Base-by-base conservation (phyloP, 1,284 basidiomycete genomes). In the Fomitopsis schrenkii region DNA sequence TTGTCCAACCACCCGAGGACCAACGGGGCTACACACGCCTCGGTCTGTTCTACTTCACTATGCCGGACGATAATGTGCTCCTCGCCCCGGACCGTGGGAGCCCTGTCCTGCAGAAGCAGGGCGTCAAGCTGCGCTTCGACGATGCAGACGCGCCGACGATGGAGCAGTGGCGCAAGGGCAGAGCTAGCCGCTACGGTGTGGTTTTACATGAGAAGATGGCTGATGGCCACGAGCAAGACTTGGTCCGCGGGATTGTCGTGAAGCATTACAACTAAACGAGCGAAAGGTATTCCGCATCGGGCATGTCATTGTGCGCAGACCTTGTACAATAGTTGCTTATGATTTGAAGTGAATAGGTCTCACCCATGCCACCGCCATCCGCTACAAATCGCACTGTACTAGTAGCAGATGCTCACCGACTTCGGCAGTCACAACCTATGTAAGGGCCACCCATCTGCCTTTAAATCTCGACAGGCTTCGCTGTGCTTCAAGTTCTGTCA, bases 21-120 rank as follows among this genome's bases (percentile, higher is more conserved):
- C 83, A 85, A 65, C 76, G 71, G 7, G 73, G 76, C 30, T 72
- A 75, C 60, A 72, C 79, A 50, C 76, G 83, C n/a, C 74, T 84
- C 8, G 83, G 83, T 8, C 74, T 81, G 4, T 80, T 85, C 66
- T 84, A 84, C 71, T 85, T 85, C 68, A 73, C 62, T 8, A 59
- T 59, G 57, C 46, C 67, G 1, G 57, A 65, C 42, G 67, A 67
- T 55, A 63, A 65, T 69, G 70, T 78, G 17, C 73, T 71, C 55
- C 74, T 81, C 7, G 64, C 67, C 10, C 78, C 80, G 8, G 68
- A 74, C 54, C 64, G 65, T 15, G 72, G 77, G n/a, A 81, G 79
- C 59, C 76, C 77, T 1, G 74, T 78, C 4, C 63, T 81, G 28
- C 71, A 78, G 59, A 68, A 66, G 46, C 68, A 67, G 0, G 77